Conservation (phyloP, 164 flowering plant genomes). For the Vitis riparia region DNA sequence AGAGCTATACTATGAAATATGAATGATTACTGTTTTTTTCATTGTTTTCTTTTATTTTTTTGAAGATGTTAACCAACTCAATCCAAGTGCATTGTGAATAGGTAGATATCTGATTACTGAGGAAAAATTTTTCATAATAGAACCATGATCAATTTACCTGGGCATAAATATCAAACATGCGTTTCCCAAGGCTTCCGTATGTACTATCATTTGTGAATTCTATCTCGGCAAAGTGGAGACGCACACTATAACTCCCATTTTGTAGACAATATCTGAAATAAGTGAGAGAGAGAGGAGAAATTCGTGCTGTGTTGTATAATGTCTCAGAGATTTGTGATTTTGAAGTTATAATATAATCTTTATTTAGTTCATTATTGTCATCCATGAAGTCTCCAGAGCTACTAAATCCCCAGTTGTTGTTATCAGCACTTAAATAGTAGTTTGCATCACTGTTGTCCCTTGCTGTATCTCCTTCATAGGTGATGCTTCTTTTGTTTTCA, state of each 20-base stretch:
- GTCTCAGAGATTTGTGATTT: slow-evolving; percentile 28
- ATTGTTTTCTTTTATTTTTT: not conserved
- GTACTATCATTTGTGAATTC: slow-evolving; percentile 48
- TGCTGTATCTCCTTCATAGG: slow-evolving; percentile 54
- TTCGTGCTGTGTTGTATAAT: slow-evolving; percentile 62
- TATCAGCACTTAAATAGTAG: slow-evolving; percentile 17
- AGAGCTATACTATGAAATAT: no score
- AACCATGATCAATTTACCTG: slow-evolving; percentile 39
- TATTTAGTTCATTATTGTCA: slow-evolving; percentile 34
- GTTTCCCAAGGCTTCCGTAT: slow-evolving; percentile 62
- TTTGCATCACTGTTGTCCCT: slow-evolving; percentile 50
- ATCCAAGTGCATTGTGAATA: not conserved
- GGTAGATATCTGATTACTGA: no score
- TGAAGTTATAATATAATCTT: slow-evolving; percentile 22
- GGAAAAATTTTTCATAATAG: no score
- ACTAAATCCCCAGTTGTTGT: slow-evolving; percentile 63
- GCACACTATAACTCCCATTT: slow-evolving; percentile 59
- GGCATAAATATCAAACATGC: slow-evolving; percentile 64
- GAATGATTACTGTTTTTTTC: no score
- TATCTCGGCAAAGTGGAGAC: slow-evolving; percentile 75
- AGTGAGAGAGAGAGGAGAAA: slow-evolving; percentile 58
- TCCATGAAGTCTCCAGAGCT: slow-evolving; percentile 85
- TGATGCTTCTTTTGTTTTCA: slow-evolving; percentile 14
- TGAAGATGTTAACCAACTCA: not conserved
- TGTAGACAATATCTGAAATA: slow-evolving; percentile 56